These are phyloP conservation scores for Starmera amethionina DNA, from an alignment of 805 yeast genomes.

Conservation along the genomic window DNA sequence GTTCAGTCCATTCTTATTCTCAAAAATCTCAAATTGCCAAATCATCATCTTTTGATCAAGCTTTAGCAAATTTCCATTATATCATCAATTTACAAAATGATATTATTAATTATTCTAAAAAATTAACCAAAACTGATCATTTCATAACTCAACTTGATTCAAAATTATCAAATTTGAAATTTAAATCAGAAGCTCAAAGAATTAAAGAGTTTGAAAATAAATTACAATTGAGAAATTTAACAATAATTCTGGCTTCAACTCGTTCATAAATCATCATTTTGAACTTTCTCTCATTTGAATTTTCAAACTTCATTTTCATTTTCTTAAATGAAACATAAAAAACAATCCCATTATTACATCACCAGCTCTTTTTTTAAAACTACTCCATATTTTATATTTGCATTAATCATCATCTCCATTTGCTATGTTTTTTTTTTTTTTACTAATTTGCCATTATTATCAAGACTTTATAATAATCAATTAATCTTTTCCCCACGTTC, in stretches of 20 bases:
- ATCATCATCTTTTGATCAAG: slow-evolving; percentile 1
- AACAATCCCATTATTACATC: no score
- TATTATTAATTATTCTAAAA: background rate
- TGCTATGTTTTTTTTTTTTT: no score
- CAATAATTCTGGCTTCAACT: slow-evolving; percentile 1
- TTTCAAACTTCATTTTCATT: no score
- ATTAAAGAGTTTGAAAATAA: slow-evolving; percentile 8
- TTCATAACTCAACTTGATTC: background rate
- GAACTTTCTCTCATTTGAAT: no score
- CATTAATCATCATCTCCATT: no score
- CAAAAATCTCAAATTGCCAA: background rate
- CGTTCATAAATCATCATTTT: no score
- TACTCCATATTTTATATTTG: no score
- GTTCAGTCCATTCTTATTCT: background rate
- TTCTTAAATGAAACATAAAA: no score
- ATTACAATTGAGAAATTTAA: slow-evolving; percentile 8
- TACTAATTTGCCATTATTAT: no score
- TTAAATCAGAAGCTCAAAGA: slow-evolving; percentile 6
- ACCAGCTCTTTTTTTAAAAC: no score
- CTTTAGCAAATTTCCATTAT: slow-evolving; percentile 24
- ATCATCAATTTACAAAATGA: slow-evolving; percentile 16
- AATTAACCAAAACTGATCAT: background rate
- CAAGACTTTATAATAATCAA: no score
- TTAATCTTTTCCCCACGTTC: no score
- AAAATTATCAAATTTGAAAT: background rate